Conservation (phyloP, 1,284 basidiomycete species). For the Leccinum griseonigrum region DNA sequence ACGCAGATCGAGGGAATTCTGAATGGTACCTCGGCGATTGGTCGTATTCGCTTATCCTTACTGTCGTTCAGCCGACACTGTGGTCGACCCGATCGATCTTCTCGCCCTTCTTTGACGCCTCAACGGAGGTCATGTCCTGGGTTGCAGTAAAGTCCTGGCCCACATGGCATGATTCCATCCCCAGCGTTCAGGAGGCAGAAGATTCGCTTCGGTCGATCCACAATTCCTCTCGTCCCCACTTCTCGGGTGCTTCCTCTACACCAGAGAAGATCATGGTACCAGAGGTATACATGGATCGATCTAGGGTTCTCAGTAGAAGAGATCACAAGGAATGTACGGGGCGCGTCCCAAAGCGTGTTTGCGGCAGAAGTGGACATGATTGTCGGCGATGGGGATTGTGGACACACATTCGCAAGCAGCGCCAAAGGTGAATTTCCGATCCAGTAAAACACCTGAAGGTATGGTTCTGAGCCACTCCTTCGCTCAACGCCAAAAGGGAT, state of each 20-base stretch:
- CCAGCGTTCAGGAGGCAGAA: not conserved
- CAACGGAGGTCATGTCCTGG: slow-evolving; percentile 37
- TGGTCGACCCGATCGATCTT: slow-evolving; percentile 19
- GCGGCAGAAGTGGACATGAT: slow-evolving; percentile 38
- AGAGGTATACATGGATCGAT: slow-evolving; percentile 6
- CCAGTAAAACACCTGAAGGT: no score
- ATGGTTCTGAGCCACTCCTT: not conserved
- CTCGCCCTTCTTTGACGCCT: slow-evolving; percentile 37
- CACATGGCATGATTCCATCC: not conserved
- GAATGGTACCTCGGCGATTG: slow-evolving; percentile 6
- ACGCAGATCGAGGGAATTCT: slow-evolving; percentile 15
- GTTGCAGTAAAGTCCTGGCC: slow-evolving; percentile 31
- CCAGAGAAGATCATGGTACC: no score
- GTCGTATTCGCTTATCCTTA: not conserved
- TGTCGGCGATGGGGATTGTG: slow-evolving; percentile 37
- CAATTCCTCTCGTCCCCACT: not conserved
- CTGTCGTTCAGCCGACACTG: slow-evolving; percentile 1
- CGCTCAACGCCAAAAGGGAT: not conserved
- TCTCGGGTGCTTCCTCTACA: not conserved
- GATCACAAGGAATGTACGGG: slow-evolving; percentile 28
- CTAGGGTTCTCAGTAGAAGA: slow-evolving; percentile 10
- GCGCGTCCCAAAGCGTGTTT: slow-evolving; percentile 36
- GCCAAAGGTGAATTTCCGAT: slow-evolving; percentile 12
- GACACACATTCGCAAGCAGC: slow-evolving; percentile 33
- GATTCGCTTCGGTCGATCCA: slow-evolving; percentile 10